phyloP scores from a whole-genome alignment of 192 early-diverging fungal genomes.

The Glomus cerebriforme region DNA sequence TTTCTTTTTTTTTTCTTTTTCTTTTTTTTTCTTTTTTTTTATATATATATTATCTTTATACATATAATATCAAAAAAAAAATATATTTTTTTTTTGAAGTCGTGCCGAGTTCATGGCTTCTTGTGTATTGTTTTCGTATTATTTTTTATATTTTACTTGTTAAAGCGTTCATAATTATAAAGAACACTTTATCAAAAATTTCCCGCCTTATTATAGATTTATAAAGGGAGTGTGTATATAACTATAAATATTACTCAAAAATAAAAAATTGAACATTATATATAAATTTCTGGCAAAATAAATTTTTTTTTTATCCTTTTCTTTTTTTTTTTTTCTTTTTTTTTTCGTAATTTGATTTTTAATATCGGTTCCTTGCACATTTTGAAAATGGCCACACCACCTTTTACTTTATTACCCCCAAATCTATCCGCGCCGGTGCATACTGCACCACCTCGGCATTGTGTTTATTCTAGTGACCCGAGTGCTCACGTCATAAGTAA shows the following conservation, averaged over 20 bases:
- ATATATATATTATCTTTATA: background rate
- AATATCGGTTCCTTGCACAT: conserved; percentile 21
- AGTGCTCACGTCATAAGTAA: conserved; percentile 21
- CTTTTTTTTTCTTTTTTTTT: background rate
- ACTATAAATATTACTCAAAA: background rate
- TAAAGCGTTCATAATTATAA: conserved; percentile 5
- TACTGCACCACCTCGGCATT: background rate
- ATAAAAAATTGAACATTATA: conserved; percentile 8
- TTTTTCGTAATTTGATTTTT: background rate
- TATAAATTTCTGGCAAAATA: conserved; percentile 14
- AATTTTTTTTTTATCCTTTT: background rate
- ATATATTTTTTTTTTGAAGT: conserved; percentile 1
- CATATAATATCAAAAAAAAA: conserved; percentile 10
- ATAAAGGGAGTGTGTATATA: conserved; percentile 23
- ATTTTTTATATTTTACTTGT: background rate
- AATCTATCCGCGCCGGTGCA: background rate
- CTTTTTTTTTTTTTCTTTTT: background rate
- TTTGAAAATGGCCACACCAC: conserved; percentile 23
- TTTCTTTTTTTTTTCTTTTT: background rate
- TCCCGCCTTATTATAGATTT: conserved; percentile 8
- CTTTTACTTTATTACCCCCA: background rate
- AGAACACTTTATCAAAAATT: conserved; percentile 2
- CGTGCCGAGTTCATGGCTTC: conserved; percentile 22
- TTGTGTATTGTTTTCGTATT: conserved; percentile 11
- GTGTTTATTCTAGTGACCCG: conserved; percentile 27